Base-by-base conservation (phyloP, 805 yeast genomes). In the Zygosaccharomyces siamensis region DNA sequence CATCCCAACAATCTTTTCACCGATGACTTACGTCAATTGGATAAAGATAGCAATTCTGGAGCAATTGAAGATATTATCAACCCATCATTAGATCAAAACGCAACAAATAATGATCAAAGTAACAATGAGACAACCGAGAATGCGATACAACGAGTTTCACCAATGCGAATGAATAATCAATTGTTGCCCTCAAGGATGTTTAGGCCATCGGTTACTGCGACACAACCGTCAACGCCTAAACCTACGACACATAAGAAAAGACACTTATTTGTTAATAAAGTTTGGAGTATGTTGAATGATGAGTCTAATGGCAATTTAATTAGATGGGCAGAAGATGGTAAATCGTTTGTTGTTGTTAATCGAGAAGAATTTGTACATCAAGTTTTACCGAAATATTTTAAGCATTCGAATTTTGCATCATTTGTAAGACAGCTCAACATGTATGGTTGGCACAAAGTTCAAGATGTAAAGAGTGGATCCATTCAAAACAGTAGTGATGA, bases 381-480 rank as follows among this genome's bases (percentile, higher is more conserved):
- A 51, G 83, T 93, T 24, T 70, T 93, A 53, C 99, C 99, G 4
- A 83, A 83, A 61, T 93, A 89, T 70, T 93, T 90, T 75, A 93
- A 93, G 67, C 99, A 93, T 69, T 84, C 87, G 52, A 92, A 93
- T 65, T 90, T 93, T 70, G 95, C 98, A 18, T 83, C 93, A 28
- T 93, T 93, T 75, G 98, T 93, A 12, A 80, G 99, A 53, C 99
- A 92, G 65, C 75, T 92, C 60, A 92, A 92, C 69, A 92, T 93
- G 99, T 93, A 93, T 65, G 99, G 99, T 8, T 93, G 97, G 97
- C 98, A 90, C 72, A 93, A 93, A 69, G 93, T 93, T 3, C 99
- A 93, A 68, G 98, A 93, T 68, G 81, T 90, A 20, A 86, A 72
- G 49, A 77, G 85, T 23, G 97, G 95, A 2, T 77, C 90, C 4